Evolutionary conservation across 768 basidiomycete species (phyloP).

Genomic region (Artomyces pyxidatus): DNA sequence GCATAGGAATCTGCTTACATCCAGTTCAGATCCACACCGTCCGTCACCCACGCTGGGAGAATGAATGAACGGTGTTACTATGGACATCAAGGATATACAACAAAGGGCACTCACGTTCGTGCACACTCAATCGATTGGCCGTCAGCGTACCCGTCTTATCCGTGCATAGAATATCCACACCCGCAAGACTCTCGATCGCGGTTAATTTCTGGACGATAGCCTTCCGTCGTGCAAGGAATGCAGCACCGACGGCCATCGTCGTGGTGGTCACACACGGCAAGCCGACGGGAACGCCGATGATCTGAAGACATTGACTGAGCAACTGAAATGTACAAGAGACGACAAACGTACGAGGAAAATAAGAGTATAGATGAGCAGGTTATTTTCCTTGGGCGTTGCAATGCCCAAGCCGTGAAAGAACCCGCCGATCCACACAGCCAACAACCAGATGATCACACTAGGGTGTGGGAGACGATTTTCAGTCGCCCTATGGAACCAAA

Average conservation of each 20-base stretch:
- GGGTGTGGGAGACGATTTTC: background rate
- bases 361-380: constrained; percentile 35
- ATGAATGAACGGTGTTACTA: background rate
- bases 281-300: constrained; percentile 42
- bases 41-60: constrained; percentile 13
- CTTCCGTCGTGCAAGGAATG: constrained; percentile 33
- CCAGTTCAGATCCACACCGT: constrained; percentile 25
- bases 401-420: constrained; percentile 33
- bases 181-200: constrained; percentile 42
- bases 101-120: constrained; percentile 26
- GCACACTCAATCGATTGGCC: constrained; percentile 39
- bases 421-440: constrained; percentile 37
- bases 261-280: constrained; percentile 37
- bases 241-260: constrained; percentile 36
- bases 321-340: background rate
- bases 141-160: constrained; percentile 42
- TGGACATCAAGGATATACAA: no score
- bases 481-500: background rate
- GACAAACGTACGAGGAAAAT: constrained; percentile 27
- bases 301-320: constrained; percentile 14
- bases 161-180: constrained; percentile 37
- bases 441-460: constrained; percentile 32
- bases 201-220: constrained; percentile 43
- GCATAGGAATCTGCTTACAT: constrained; percentile 15
- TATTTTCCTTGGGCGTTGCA: constrained; percentile 34